Conservation (phyloP, 495 filamentous ascomycete species). For the Talaromyces wortmannii region DNA sequence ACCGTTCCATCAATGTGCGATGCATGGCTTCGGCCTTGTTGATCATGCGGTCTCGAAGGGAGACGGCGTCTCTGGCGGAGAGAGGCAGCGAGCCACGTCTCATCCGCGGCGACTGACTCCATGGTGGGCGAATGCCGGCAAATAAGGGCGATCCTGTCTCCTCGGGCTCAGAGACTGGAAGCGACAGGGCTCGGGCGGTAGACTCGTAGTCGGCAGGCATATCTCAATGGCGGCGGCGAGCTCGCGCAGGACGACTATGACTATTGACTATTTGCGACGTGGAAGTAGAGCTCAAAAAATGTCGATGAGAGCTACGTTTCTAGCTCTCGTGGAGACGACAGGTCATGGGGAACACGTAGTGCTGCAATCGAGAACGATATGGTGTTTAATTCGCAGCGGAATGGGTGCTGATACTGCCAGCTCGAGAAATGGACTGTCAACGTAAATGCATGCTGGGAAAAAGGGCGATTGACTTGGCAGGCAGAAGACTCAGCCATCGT, state of each 20-base stretch:
- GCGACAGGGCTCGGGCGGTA: conserved; percentile 57
- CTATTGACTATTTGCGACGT: not conserved
- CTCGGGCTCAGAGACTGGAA: conserved; percentile 48
- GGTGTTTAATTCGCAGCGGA: not conserved
- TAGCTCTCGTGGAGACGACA: not conserved
- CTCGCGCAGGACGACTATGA: not conserved
- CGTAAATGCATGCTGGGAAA: not conserved
- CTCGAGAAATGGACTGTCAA: not conserved
- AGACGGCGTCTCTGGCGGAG: conserved; percentile 15
- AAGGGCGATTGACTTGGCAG: not conserved
- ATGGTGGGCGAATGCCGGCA: conserved; percentile 36
- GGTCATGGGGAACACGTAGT: not conserved
- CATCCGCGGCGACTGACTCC: conserved; percentile 21
- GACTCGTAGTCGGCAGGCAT: conserved; percentile 54
- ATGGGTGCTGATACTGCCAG: not conserved
- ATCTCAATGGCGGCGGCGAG: conserved; percentile 9
- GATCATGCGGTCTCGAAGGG: conserved; percentile 38
- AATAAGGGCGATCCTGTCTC: conserved; percentile 18
- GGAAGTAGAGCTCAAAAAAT: not conserved
- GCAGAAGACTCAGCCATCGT: too few relatives aligned
- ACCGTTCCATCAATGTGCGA: conserved; percentile 24
- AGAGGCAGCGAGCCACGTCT: conserved; percentile 26
- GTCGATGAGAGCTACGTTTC: not conserved
- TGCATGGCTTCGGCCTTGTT: conserved; percentile 32
- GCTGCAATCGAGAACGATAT: not conserved